Evolutionary conservation across 768 basidiomycete species (phyloP), one percentile per base, ranked within the genome.

Genomic region (Austroboletus eburneus): DNA sequence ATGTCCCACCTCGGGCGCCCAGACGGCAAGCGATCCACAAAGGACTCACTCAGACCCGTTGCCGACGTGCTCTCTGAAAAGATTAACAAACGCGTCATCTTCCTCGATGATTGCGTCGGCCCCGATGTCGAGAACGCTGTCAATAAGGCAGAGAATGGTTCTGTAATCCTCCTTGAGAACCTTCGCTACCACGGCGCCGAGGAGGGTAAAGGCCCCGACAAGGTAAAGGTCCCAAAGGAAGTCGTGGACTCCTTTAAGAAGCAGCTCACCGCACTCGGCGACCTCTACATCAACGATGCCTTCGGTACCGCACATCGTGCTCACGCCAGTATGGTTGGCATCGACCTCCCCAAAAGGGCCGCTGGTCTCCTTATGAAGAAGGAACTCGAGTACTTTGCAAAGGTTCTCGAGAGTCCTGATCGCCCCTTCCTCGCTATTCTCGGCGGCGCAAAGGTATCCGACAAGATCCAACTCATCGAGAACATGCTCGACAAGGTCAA

Each of bases 401-500:
- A 97, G 71, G 95, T 91, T 45, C 79, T 99, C 24, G 95, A 99
- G 66, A 83, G 76, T 56, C 95, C 95, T 17, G 92, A 95, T 59
- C 74, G 88, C 34, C 95, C 95, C 13, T 99, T 99, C 86, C 79
- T 99, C 43, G 95, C 94, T 41, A 99, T 98, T 63, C 84, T 98
- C 46, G 95, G 95, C 57, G 95, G 95, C 62, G 95, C 95, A 45
- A 99, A 99, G 73, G 92, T 99, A 38, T 95, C 92, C 16, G 95
- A 99, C 73, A 99, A 99, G 75, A 96, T 99, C 57, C 90, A 93
- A 66, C 75, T 99, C 48, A 99, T 99, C 65, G 94, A 99, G 59
- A 96, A 96, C 76, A 87, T 99, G 88, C 76, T 99, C 56, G 95
- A 97, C 74, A 94, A 98, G 80, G 95, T 98, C 69, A 75, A 99